These are phyloP conservation scores for Alternaria arborescens DNA, from an alignment of 2,329 filamentous ascomycete species.

Conservation along the genomic window DNA sequence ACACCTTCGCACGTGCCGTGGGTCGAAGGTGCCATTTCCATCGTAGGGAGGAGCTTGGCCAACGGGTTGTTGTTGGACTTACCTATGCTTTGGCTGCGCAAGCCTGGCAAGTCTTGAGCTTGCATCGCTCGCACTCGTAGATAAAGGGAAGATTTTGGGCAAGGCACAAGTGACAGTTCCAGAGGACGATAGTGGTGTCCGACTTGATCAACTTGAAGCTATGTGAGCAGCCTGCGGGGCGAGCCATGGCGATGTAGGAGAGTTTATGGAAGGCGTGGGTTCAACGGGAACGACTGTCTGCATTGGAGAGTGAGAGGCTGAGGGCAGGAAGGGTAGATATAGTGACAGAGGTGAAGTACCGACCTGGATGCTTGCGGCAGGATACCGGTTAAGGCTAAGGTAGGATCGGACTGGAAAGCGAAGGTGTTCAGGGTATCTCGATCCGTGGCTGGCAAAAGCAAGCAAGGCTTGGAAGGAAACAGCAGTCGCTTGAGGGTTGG, in stretches of 20 bases:
- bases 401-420: slow-evolving; percentile 38
- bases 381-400: slow-evolving; percentile 35
- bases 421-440: slow-evolving; percentile 34
- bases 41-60: background rate
- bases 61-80: slow-evolving; percentile 15
- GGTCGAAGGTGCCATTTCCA: background rate
- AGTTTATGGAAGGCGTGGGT: slow-evolving; percentile 12
- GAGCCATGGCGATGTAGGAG: slow-evolving; percentile 52
- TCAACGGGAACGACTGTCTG: slow-evolving; percentile 26
- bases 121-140: slow-evolving; percentile 61
- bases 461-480: slow-evolving; percentile 32
- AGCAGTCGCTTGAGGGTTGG: slow-evolving; percentile 27
- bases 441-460: slow-evolving; percentile 51
- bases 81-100: slow-evolving; percentile 57
- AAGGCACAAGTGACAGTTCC: slow-evolving; percentile 63
- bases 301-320: slow-evolving; percentile 33
- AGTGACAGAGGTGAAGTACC: slow-evolving; percentile 30
- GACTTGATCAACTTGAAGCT: slow-evolving; percentile 62
- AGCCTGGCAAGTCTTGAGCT: slow-evolving; percentile 60
- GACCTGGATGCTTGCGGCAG: slow-evolving; percentile 28
- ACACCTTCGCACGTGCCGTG: slow-evolving; percentile 22
- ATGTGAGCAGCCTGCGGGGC: slow-evolving; percentile 59
- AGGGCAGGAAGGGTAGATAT: slow-evolving; percentile 35
- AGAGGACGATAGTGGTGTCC: slow-evolving; percentile 60
- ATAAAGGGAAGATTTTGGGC: slow-evolving; percentile 61